Conservation (phyloP, 176 grass and related monocot genomes). For the Cocos nucifera region DNA sequence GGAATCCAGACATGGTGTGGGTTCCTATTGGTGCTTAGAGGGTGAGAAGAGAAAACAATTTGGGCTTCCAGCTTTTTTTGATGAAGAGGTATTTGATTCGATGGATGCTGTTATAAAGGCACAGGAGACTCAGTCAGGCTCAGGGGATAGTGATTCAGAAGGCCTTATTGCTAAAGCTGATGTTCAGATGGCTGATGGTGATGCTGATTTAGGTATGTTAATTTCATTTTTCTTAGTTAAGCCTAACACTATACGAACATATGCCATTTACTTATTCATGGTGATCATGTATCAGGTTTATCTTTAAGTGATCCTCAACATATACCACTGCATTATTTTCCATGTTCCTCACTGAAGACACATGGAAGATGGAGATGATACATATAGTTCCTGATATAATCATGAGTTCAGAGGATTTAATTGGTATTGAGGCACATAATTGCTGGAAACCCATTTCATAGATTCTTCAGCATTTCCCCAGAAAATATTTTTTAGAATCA, state of each 20-base stretch:
- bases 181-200: slow-evolving; percentile 9
- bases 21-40: slow-evolving; percentile 48
- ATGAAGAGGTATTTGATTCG: slow-evolving; percentile 46
- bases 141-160: slow-evolving; percentile 15
- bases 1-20: slow-evolving; percentile 29
- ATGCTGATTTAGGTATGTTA: slow-evolving; percentile 9
- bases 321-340: no score
- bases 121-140: slow-evolving; percentile 28
- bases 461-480: no score
- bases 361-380: no score
- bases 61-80: slow-evolving; percentile 42
- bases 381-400: no score
- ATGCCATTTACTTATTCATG: background rate
- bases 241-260: background rate
- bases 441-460: no score
- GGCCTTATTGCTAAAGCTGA: slow-evolving; percentile 9
- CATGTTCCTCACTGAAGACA: no score
- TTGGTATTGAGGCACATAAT: no score
- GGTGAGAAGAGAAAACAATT: slow-evolving; percentile 35
- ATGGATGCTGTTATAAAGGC: slow-evolving; percentile 69
- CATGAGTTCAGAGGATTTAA: no score
- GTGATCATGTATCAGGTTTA: no score
- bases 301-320: no score
- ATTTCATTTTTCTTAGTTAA: background rate
- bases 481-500: no score